Conservation (phyloP, 768 basidiomycete species). For the Thelephora ganbajun region DNA sequence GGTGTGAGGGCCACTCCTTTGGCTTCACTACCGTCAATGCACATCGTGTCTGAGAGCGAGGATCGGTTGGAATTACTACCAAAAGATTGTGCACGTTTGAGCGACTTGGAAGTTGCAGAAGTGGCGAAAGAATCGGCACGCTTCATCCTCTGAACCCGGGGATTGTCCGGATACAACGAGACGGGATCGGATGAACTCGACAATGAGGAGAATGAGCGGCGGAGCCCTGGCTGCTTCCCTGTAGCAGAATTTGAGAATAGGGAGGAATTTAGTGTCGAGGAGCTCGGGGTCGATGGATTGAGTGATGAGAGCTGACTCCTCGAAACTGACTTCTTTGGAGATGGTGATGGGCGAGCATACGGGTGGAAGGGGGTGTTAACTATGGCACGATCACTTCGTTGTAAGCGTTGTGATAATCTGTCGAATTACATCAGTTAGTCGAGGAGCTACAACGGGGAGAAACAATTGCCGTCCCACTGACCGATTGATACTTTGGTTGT, state of each 20-base stretch:
- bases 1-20: constrained; percentile 23
- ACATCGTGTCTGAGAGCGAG: constrained; percentile 14
- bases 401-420: constrained; percentile 56
- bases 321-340: constrained; percentile 4
- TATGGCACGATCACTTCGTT: constrained; percentile 45
- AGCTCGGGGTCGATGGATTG: constrained; percentile 48
- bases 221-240: constrained; percentile 14
- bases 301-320: constrained; percentile 22
- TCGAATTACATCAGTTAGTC: constrained; percentile 9
- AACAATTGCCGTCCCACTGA: constrained; percentile 22
- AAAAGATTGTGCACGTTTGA: constrained; percentile 51
- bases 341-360: constrained; percentile 30
- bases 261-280: constrained; percentile 43
- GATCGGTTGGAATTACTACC: constrained; percentile 19
- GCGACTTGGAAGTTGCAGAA: constrained; percentile 13
- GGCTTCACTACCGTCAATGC: constrained; percentile 12
- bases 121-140: constrained; percentile 33
- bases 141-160: constrained; percentile 36
- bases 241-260: constrained; percentile 11
- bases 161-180: constrained; percentile 21
- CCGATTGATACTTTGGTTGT: constrained; percentile 47
- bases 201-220: constrained; percentile 22
- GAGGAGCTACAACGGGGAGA: constrained; percentile 1
- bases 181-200: constrained; percentile 23
- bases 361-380: constrained; percentile 37